A percentile compares a stretch with the other conserved stretches of the same genome.
phyloP scores from a whole-genome alignment of 2,329 filamentous ascomycete species.

The Apiospora sp. region DNA sequence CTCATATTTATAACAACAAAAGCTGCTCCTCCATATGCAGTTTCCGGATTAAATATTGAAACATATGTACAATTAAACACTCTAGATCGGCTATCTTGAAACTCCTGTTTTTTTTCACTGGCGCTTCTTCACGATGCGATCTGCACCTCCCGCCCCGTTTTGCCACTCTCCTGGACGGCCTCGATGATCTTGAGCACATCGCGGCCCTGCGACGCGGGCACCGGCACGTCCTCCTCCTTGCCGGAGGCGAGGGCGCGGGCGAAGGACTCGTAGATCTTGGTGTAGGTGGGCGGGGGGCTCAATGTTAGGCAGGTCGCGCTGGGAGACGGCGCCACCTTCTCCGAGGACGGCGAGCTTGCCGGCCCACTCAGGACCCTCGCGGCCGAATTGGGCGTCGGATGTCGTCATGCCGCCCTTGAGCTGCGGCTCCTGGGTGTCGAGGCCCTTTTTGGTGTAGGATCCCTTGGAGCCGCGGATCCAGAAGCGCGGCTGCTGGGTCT shows the following conservation, averaged over 20 bases:
- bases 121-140: neutral
- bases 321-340: constrained; percentile 57
- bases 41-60: too few relatives aligned
- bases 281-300: constrained; percentile 74
- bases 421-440: constrained; percentile 81
- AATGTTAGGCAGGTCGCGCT: constrained; percentile 62
- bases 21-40: too few relatives aligned
- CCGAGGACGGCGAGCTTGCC: constrained; percentile 66
- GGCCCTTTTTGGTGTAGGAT: constrained; percentile 74
- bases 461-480: constrained; percentile 80
- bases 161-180: constrained; percentile 58
- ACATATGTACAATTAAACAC: neutral
- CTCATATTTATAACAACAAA: neutral
- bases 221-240: constrained; percentile 59
- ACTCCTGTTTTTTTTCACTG: too few relatives aligned
- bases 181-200: constrained; percentile 63
- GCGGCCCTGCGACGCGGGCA: constrained; percentile 59
- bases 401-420: constrained; percentile 70
- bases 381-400: constrained; percentile 69
- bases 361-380: constrained; percentile 65
- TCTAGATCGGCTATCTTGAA: neutral
- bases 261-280: constrained; percentile 68
- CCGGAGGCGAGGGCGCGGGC: constrained; percentile 57
- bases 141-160: constrained; percentile 53
- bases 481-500: constrained; percentile 74